A percentile compares a stretch with the other conserved stretches of the same genome.
These are phyloP conservation scores for Actinomucor elegans DNA, from an alignment of 371 early-diverging fungal genomes.

Conservation along the genomic window DNA sequence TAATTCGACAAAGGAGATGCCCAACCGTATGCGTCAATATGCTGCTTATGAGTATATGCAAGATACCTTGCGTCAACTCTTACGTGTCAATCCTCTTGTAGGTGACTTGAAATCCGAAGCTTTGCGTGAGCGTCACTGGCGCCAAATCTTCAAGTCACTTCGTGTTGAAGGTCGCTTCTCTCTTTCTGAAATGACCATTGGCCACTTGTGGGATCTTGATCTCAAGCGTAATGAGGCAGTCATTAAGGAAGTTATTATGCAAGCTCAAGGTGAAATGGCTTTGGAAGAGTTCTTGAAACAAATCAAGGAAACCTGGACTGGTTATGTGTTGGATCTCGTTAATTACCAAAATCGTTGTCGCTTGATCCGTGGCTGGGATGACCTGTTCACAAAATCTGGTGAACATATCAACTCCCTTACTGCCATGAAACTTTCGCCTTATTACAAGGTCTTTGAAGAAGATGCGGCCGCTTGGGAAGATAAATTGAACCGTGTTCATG, in stretches of 20 bases:
- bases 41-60: constrained; percentile 96
- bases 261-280: constrained; percentile 99
- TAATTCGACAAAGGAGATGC: constrained; percentile 86
- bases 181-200: constrained; percentile 87
- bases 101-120: constrained; percentile 94
- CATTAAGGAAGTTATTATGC: constrained; percentile 84
- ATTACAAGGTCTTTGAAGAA: constrained; percentile 97
- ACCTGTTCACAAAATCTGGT: constrained; percentile 92
- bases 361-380: constrained; percentile 97
- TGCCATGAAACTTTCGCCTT: constrained; percentile 97
- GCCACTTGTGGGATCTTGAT: constrained; percentile 94
- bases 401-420: constrained; percentile 94
- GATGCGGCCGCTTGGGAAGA: constrained; percentile 96
- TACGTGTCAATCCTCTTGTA: constrained; percentile 83
- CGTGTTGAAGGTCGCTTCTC: constrained; percentile 70
- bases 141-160: constrained; percentile 84
- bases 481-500: constrained; percentile 92
- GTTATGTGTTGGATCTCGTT: constrained; percentile 89
- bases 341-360: constrained; percentile 97
- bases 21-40: constrained; percentile 94
- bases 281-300: constrained; percentile 96
- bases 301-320: constrained; percentile 87
- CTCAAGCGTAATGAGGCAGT: constrained; percentile 82
- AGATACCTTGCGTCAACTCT: constrained; percentile 74
- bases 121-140: constrained; percentile 97